Base-by-base conservation (phyloP, 2,329 filamentous ascomycete genomes). In the Alternaria atra region DNA sequence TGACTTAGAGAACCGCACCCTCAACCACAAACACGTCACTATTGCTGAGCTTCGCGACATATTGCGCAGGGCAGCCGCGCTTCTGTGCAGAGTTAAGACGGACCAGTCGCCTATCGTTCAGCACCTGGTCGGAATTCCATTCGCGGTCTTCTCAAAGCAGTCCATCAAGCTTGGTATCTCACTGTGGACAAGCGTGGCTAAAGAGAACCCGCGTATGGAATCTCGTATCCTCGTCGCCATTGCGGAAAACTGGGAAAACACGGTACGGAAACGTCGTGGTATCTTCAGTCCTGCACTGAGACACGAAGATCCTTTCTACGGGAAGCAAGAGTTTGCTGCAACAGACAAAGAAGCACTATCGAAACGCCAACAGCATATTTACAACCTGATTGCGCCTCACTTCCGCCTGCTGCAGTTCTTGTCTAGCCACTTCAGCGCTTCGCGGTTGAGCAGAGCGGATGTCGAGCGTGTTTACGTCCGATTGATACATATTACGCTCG, bases 111-210 rank as follows among this genome's bases (percentile, higher is more conserved):
- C 91, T 1, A 90, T 97, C 57, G 89, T 93, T 12, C 91, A 94
- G 73, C 91, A 96, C 73, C 85, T 99, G 15, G 94, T 99, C 64
- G 90, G 88, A 68, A 95, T 99, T 62, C 96, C 95, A 0, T 99
- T 99, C 78, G 87, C 88, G 40, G 87, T 97, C 47, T 98, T 99
- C 77, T 96, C 91, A 5, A 97, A 97, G 77, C 91, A 97, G 73
- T 95, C 94, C 2, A 95, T 99, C 76, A 97, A 97, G 75, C 87
- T 98, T 52, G 96, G 95, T 6, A 91, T 97, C 35, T 97, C 95
- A 4, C 83, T 99, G 6, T 99, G 95, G 95, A 88, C 97, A 62
- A 95, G 95, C 27, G 92, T 98, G 13, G 96, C 98, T 73, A 95
- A 98, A 71, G 95, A 99, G 77, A 98, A 97, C 72, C 92, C 94